Conservation (phyloP, 2,329 filamentous ascomycete genomes). For the Claviceps africana region DNA sequence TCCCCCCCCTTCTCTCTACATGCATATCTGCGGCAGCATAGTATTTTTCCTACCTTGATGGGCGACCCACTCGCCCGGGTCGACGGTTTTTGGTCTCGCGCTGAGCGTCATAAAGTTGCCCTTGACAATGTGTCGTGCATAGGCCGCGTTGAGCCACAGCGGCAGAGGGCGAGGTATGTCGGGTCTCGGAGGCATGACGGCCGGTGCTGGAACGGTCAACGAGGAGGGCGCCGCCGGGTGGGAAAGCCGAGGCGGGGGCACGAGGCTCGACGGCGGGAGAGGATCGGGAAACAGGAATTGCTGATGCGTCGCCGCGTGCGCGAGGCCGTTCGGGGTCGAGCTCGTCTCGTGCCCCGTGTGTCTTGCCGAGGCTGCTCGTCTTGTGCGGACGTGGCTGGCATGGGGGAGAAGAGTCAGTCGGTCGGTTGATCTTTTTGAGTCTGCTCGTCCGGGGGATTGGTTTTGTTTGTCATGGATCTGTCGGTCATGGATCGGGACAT, state of each 20-base stretch:
- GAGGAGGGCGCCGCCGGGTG: not conserved
- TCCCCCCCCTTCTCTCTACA: too few species aligned
- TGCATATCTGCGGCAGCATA: not conserved
- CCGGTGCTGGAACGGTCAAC: not conserved
- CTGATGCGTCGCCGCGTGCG: not conserved
- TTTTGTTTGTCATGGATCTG: too few species aligned
- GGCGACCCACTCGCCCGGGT: conserved; percentile 89
- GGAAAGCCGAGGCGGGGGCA: not conserved
- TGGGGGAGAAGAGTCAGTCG: not conserved
- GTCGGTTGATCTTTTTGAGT: not conserved
- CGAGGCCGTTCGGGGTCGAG: not conserved
- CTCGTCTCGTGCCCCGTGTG: not conserved
- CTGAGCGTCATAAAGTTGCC: conserved; percentile 96
- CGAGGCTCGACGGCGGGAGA: not conserved
- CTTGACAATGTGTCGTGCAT: conserved; percentile 79
- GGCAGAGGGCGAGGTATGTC: conserved; percentile 45
- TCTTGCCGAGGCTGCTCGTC: not conserved
- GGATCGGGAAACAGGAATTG: not conserved
- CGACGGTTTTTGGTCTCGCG: conserved; percentile 85
- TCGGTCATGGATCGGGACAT: not conserved
- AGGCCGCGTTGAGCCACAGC: conserved; percentile 61
- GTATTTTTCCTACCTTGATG: conserved; percentile 62
- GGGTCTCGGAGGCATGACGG: not conserved
- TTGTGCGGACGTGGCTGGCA: conserved; percentile 2
- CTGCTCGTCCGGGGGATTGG: not conserved